Evolutionary conservation across 148 eudicot species (phyloP), one percentile per base, ranked within the genome.

Genomic region (Nepenthes gracilis): DNA sequence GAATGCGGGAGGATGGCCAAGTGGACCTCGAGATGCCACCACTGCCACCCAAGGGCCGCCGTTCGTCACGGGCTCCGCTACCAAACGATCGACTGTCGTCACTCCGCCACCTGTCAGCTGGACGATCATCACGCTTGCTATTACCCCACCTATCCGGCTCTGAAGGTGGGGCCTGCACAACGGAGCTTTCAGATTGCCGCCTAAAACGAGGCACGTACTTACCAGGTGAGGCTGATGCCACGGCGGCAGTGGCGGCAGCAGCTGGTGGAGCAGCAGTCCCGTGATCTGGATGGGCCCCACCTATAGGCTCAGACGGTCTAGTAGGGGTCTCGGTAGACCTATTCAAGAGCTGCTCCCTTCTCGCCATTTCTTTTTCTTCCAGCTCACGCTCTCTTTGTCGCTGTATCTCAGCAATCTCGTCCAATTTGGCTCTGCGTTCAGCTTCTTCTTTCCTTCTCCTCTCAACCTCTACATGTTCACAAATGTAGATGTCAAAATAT

Each of bases 381-480:
- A 82, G 68, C 75, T 93, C 98, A 47, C 38, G 70, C 75, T 92
- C 98, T 62, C 94, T 66, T 47, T 80, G 86, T 59, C 95, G 78
- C 74, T 93, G 98, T 80, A 82, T 93, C 64, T 79, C 90, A 23
- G 96, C 96, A 34, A 93, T 93, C 74, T 76, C 95, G 33, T 85
- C 90, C 67, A 93, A 60, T 75, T 88, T 93, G 4, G 85, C 95
- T 63, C 58, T 73, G 10, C 72, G 78, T 64, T 85, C 96, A 11
- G 91, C 88, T 43, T 82, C 96, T 78, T 85, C 96, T 70, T 72
- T 88, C 81, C 57, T 88, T 55, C 61, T 63, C 49, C 50, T 53
- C 67, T 64, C 67, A 54, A 48, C 67, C 35, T 64, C 67, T 65
- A 58, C 13, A 49, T 5, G 11, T 34, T 32, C 38, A 6, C 55